These are phyloP conservation scores for Ganoderma sp. DNA, from an alignment of 1,284 basidiomycete species.

Conservation along the genomic window DNA sequence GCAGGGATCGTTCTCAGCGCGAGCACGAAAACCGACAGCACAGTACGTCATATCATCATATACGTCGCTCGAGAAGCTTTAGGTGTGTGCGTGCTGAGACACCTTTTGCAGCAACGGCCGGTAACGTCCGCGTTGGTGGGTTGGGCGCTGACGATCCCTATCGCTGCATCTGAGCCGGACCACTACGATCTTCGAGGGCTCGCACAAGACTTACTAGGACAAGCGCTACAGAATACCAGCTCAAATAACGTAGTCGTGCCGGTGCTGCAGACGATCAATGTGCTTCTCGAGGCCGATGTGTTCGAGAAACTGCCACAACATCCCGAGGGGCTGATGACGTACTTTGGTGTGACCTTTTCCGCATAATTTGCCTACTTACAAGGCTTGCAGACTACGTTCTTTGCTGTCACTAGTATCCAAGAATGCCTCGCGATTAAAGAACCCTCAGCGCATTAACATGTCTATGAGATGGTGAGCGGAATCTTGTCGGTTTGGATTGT, in stretches of 20 bases:
- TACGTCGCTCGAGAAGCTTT: not conserved
- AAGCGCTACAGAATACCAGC: conserved; percentile 58
- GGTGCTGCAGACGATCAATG: conserved; percentile 74
- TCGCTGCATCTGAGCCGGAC: conserved; percentile 36
- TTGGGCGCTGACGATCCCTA: conserved; percentile 61
- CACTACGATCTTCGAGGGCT: conserved; percentile 57
- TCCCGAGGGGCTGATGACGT: conserved; percentile 57
- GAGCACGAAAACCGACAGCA: conserved; percentile 82
- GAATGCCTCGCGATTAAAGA: conserved; percentile 75
- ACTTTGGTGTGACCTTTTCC: conserved; percentile 34
- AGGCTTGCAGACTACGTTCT: conserved; percentile 42
- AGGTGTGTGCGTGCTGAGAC: conserved; percentile 25
- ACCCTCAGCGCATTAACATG: conserved; percentile 74
- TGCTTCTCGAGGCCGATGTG: conserved; percentile 71
- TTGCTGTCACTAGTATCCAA: conserved; percentile 61
- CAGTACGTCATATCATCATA: conserved; percentile 54
- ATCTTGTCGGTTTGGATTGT: conserved; percentile 1
- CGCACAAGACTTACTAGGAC: conserved; percentile 58
- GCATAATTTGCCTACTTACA: conserved; percentile 20
- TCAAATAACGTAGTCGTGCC: conserved; percentile 81
- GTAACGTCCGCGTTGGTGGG: conserved; percentile 64
- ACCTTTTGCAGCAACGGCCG: conserved; percentile 65
- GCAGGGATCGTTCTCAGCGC: conserved; percentile 79
- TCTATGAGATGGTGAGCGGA: conserved; percentile 79
- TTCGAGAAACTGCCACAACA: conserved; percentile 54